phyloP scores from a whole-genome alignment of 805 yeast genomes.

The Candida easanensis region DNA sequence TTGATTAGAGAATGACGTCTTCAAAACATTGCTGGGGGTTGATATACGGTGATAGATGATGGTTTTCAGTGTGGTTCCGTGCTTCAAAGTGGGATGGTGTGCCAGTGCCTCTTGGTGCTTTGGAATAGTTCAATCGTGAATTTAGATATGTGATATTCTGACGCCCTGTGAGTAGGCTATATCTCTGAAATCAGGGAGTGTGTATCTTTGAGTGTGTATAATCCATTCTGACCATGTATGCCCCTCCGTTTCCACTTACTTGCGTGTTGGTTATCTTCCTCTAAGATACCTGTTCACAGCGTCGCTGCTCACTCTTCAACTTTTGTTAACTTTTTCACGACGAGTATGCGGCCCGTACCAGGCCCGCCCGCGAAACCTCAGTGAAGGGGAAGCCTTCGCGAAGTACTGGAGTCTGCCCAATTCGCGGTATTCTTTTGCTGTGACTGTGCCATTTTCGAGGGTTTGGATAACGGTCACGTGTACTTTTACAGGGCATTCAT shows the following conservation, averaged over 20 bases:
- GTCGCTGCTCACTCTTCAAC: conserved; percentile 8
- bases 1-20: no score
- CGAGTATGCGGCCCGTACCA: conserved; percentile 13
- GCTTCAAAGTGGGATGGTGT: no score
- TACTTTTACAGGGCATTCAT: background rate
- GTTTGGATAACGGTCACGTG: background rate
- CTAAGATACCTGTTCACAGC: background rate
- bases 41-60: no score
- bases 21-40: background rate
- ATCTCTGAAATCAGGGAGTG: no score
- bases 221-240: background rate
- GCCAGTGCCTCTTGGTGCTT: no score
- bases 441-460: conserved; percentile 1
- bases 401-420: background rate
- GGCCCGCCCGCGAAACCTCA: background rate
- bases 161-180: no score
- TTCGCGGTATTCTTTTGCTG: background rate
- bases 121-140: no score
- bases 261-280: conserved; percentile 12
- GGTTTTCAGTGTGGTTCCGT: no score
- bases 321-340: conserved; percentile 19
- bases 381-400: conserved; percentile 1
- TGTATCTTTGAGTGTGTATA: background rate
- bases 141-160: no score
- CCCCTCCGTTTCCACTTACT: conserved; percentile 15